Evolutionary conservation across 2,329 filamentous ascomycete species (phyloP).

Genomic region (Aureobasidium lini): DNA sequence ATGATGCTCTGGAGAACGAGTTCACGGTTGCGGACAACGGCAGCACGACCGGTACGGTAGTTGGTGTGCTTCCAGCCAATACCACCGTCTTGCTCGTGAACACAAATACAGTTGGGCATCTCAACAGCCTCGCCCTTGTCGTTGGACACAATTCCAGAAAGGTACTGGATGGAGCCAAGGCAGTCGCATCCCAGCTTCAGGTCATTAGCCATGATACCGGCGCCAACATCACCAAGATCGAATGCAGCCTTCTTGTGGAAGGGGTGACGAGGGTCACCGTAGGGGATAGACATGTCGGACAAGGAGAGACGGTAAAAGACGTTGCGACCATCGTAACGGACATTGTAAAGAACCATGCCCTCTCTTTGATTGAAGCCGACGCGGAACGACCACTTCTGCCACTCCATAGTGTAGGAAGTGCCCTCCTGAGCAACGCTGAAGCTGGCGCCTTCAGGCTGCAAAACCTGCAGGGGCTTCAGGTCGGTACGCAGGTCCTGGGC

Average conservation of each 20-base stretch:
- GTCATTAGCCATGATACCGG: slow-evolving; percentile 62
- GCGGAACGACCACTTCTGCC: slow-evolving; percentile 61
- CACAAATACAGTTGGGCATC: slow-evolving; percentile 61
- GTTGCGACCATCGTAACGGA: slow-evolving; percentile 45
- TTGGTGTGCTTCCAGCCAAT: slow-evolving; percentile 68
- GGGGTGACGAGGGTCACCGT: slow-evolving; percentile 57
- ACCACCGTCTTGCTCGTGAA: slow-evolving; percentile 64
- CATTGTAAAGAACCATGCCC: slow-evolving; percentile 61
- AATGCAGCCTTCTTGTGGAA: slow-evolving; percentile 65
- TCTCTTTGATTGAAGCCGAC: slow-evolving; percentile 57
- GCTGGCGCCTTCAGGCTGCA: slow-evolving; percentile 58
- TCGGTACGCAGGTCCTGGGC: slow-evolving; percentile 53
- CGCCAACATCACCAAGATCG: slow-evolving; percentile 59
- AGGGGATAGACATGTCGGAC: slow-evolving; percentile 60
- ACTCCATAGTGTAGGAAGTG: slow-evolving; percentile 49
- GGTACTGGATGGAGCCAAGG: slow-evolving; percentile 61
- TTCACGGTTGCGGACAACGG: slow-evolving; percentile 56
- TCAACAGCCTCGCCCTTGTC: slow-evolving; percentile 51
- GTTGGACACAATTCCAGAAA: slow-evolving; percentile 51
- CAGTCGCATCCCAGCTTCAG: slow-evolving; percentile 64
- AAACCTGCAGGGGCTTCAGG: slow-evolving; percentile 56
- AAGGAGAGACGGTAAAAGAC: slow-evolving; percentile 61
- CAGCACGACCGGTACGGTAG: slow-evolving; percentile 57
- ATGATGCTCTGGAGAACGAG: slow-evolving; percentile 63
- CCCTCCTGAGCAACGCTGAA: slow-evolving; percentile 48